Evolutionary conservation across 768 basidiomycete genomes (phyloP).

Genomic region (Boletus vinaceobasis): DNA sequence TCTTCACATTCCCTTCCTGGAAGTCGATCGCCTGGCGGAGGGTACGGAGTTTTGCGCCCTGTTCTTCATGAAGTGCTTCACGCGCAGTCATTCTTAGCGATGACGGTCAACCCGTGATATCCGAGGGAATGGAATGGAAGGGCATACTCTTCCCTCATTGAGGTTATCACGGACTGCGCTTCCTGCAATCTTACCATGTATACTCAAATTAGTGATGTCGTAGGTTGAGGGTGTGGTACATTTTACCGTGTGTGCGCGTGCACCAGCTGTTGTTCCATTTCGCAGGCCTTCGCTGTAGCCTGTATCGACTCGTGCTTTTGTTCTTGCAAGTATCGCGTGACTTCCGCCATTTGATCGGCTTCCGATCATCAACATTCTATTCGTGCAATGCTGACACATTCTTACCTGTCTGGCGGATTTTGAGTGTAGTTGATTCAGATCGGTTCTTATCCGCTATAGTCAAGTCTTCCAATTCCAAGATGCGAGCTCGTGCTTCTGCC

Average conservation of each 20-base stretch:
- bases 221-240: neutral
- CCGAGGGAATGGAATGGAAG: slow-evolving; percentile 21
- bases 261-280: slow-evolving; percentile 27
- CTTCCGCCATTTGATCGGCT: slow-evolving; percentile 22
- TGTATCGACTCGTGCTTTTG: slow-evolving; percentile 30
- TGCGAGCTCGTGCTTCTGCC: slow-evolving; percentile 39
- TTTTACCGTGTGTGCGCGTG: slow-evolving; percentile 23
- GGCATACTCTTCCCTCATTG: slow-evolving; percentile 31
- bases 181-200: slow-evolving; percentile 24
- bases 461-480: slow-evolving; percentile 36
- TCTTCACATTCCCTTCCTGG: slow-evolving; percentile 28
- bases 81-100: slow-evolving; percentile 21
- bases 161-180: slow-evolving; percentile 21
- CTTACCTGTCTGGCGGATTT: slow-evolving; percentile 28
- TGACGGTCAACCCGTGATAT: slow-evolving; percentile 11
- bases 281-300: slow-evolving; percentile 16
- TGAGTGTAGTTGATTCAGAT: slow-evolving; percentile 17
- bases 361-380: slow-evolving; percentile 14
- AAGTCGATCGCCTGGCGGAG: slow-evolving; percentile 30
- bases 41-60: slow-evolving; percentile 24
- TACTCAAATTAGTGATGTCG: slow-evolving; percentile 11
- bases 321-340: slow-evolving; percentile 24
- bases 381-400: neutral
- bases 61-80: slow-evolving; percentile 24
- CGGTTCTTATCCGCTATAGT: slow-evolving; percentile 20